Evolutionary conservation across 2,329 filamentous ascomycete genomes (phyloP).

Genomic region (Aureobasidium mangrovei): DNA sequence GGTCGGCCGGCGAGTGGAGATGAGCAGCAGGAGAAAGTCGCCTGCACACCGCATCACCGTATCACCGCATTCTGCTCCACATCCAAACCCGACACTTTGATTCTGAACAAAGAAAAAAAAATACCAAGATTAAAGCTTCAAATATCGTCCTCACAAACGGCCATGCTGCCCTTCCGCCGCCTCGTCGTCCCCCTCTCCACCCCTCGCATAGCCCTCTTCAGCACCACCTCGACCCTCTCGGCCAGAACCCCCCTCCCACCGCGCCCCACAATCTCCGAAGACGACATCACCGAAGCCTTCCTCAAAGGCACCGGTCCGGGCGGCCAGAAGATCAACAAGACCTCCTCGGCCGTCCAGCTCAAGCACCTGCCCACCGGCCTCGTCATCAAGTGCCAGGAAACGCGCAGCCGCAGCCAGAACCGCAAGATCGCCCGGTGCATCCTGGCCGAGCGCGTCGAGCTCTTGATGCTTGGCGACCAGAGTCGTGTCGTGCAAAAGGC

Average conservation of each 20-base stretch:
- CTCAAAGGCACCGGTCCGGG: constrained; percentile 88
- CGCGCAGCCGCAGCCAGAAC: constrained; percentile 78
- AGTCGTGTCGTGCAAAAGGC: constrained; percentile 58
- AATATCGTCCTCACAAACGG: neutral
- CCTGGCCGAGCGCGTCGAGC: constrained; percentile 69
- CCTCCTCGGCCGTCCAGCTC: constrained; percentile 85
- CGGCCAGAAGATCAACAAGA: constrained; percentile 99
- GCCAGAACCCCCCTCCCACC: constrained; percentile 60
- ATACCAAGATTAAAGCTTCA: neutral
- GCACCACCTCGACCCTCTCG: constrained; percentile 16
- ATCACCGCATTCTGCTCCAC: neutral
- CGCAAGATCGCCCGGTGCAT: constrained; percentile 72
- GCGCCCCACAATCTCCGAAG: constrained; percentile 64
- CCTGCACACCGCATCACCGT: neutral
- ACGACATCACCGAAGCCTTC: constrained; percentile 75
- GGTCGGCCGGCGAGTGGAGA: neutral
- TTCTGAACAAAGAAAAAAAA: too few relatives aligned
- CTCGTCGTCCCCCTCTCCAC: neutral
- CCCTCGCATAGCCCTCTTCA: constrained; percentile 18
- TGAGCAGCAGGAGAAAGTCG: neutral
- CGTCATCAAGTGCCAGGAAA: constrained; percentile 89
- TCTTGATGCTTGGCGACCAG: constrained; percentile 59
- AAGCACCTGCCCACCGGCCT: constrained; percentile 84
- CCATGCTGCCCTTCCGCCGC: constrained; percentile 8
- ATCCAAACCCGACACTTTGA: too few relatives aligned